Conservation (phyloP, 108 stramenopile species). For the Aurantiochytrium sp. region DNA sequence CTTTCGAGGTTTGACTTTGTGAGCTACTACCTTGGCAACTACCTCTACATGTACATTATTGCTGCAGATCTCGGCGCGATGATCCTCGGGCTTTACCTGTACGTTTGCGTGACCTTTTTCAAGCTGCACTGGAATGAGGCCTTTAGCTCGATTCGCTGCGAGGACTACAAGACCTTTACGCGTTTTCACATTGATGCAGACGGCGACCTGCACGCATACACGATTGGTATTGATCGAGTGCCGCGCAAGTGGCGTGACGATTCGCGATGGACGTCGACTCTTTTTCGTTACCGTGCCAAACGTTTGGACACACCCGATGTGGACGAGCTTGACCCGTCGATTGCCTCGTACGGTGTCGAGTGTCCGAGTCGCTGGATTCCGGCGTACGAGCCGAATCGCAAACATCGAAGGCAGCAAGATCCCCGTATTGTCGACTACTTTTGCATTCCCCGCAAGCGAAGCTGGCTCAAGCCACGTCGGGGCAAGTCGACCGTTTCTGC, state of each 20-base stretch:
- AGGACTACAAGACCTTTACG: conserved; percentile 14
- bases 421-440: conserved; percentile 14
- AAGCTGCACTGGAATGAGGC: conserved; percentile 18
- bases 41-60: neutral
- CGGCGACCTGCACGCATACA: conserved; percentile 54
- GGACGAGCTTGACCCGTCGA: conserved; percentile 1
- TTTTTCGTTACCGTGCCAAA: neutral
- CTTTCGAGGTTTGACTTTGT: neutral
- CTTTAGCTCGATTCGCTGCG: neutral
- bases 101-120: conserved; percentile 6
- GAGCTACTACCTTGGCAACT: neutral
- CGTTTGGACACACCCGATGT: neutral
- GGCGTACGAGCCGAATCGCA: neutral
- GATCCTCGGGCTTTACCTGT: neutral
- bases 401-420: neutral
- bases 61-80: neutral
- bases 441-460: neutral
- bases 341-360: neutral
- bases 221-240: conserved; percentile 51
- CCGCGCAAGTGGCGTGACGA: conserved; percentile 51
- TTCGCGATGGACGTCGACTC: conserved; percentile 24
- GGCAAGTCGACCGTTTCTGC: neutral
- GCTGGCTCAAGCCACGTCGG: neutral
- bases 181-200: conserved; percentile 24
- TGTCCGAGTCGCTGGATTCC: neutral